Conservation (phyloP, 169 alveolate species). For the Plasmodium knowlesi region DNA sequence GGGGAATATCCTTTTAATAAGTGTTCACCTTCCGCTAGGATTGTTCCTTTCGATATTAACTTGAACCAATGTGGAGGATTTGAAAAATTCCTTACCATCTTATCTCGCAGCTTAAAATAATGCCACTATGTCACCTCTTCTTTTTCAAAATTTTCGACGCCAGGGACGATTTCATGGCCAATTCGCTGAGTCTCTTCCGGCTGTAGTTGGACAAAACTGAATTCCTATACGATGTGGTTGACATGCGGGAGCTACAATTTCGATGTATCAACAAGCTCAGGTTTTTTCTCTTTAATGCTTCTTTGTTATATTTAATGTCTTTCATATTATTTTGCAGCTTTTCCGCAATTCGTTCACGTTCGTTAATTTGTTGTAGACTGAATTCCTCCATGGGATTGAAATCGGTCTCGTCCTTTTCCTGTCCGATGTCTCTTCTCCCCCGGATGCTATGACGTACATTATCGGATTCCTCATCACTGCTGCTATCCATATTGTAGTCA, state of each 20-base stretch:
- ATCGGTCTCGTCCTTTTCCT: not conserved
- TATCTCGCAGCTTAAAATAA: not conserved
- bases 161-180: constrained; percentile 34
- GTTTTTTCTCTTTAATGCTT: constrained; percentile 49
- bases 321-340: constrained; percentile 49
- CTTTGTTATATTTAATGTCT: constrained; percentile 59
- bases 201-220: constrained; percentile 44
- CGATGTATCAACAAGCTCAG: constrained; percentile 15
- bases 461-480: not conserved
- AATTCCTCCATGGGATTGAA: constrained; percentile 44
- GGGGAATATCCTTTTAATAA: not conserved
- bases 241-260: constrained; percentile 55
- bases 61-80: not conserved
- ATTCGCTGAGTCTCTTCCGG: constrained; percentile 43
- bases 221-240: constrained; percentile 41
- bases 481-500: not conserved
- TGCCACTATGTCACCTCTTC: not conserved
- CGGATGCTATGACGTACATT: not conserved
- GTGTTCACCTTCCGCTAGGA: not conserved
- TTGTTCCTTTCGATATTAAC: too few species aligned
- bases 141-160: constrained; percentile 37
- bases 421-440: not conserved
- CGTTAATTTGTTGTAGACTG: constrained; percentile 74
- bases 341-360: constrained; percentile 79
- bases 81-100: not conserved